Percentiles rank a stretch among this genome's conserved stretches.
Conservation (phyloP, 1,284 basidiomycete species). For the Marasmius sp. region DNA sequence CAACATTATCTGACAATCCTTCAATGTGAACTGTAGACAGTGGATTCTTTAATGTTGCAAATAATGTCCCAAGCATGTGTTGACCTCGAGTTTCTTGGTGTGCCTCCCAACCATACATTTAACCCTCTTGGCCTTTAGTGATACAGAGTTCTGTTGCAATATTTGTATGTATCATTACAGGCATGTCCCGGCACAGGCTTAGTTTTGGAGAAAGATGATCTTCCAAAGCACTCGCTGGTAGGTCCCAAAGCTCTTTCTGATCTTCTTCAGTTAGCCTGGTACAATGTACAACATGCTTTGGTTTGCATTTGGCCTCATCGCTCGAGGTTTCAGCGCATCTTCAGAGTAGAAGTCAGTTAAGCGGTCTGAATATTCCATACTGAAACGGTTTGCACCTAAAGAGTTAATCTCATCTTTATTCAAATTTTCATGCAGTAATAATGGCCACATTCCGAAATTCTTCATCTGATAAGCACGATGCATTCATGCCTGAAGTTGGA, state of each 20-base stretch:
- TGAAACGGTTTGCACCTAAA: conserved; percentile 1
- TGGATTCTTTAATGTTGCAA: background rate
- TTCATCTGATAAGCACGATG: no score
- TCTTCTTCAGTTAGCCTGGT: background rate
- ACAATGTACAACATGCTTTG: background rate
- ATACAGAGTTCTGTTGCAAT: background rate
- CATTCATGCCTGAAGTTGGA: no score
- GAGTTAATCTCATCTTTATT: conserved; percentile 1
- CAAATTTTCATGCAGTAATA: background rate
- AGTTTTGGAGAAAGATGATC: background rate
- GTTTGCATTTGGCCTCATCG: background rate
- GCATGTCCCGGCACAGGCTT: background rate
- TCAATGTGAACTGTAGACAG: background rate
- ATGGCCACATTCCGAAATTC: conserved; percentile 1
- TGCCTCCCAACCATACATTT: background rate
- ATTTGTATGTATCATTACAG: background rate
- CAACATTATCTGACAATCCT: background rate
- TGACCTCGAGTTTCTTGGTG: background rate
- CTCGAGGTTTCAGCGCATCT: background rate
- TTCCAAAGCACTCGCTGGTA: background rate
- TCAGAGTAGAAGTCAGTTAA: background rate
- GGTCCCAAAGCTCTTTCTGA: background rate
- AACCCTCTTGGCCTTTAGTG: background rate
- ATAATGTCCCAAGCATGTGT: background rate
- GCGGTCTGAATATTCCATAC: background rate